Evolutionary conservation across 768 basidiomycete species (phyloP).

Genomic region (Aureoboletus auriporus): DNA sequence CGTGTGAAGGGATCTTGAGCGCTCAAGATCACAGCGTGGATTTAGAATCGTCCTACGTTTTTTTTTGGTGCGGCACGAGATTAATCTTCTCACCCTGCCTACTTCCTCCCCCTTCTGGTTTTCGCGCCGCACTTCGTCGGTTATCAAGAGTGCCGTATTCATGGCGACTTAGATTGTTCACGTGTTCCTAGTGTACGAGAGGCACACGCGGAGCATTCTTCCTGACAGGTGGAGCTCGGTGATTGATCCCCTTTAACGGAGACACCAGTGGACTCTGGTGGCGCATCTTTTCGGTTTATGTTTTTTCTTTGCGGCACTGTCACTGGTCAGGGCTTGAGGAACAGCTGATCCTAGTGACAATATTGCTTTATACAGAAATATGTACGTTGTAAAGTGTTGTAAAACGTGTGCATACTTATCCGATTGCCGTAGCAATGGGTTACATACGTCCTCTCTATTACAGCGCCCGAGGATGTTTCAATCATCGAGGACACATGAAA

Average conservation of each 20-base stretch:
- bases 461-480: slow-evolving; percentile 10
- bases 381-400: not conserved
- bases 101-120: not conserved
- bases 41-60: slow-evolving; percentile 9
- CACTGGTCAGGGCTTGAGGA: slow-evolving; percentile 9
- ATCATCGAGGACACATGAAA: not conserved
- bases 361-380: slow-evolving; percentile 7
- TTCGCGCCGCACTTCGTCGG: not conserved
- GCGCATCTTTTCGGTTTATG: slow-evolving; percentile 9
- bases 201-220: slow-evolving; percentile 2
- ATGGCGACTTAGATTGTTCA: slow-evolving; percentile 8
- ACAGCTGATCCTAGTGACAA: not conserved
- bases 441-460: not conserved
- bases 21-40: slow-evolving; percentile 5
- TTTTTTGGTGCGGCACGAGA: not conserved
- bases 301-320: slow-evolving; percentile 8
- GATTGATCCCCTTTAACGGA: slow-evolving; percentile 11
- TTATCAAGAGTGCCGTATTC: slow-evolving; percentile 2
- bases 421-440: slow-evolving; percentile 5
- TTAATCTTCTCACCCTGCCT: slow-evolving; percentile 13
- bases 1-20: slow-evolving; percentile 17
- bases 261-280: slow-evolving; percentile 2
- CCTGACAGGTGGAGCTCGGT: slow-evolving; percentile 10
- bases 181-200: slow-evolving; percentile 6
- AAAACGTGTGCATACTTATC: not conserved